Evolutionary conservation across 352 stramenopile species (phyloP).

Genomic region (Thraustochytrium sp.): DNA sequence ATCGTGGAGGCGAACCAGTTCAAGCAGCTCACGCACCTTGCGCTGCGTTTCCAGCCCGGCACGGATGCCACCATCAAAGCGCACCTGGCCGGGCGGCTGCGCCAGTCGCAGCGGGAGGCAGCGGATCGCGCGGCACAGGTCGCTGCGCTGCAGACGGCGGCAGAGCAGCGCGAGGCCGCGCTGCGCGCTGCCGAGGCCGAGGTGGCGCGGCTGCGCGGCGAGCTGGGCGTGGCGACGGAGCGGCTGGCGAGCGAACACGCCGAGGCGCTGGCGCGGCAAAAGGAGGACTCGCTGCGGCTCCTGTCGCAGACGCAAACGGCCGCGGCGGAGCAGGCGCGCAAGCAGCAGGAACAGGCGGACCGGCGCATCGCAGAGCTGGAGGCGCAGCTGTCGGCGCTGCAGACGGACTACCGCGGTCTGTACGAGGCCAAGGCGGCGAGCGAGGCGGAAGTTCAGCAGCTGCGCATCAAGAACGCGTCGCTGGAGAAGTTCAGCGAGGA

Average conservation of each 20-base stretch:
- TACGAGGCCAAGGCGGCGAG: slow-evolving; percentile 29
- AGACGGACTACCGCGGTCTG: slow-evolving; percentile 15
- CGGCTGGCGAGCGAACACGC: background rate
- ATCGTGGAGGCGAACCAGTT: slow-evolving; percentile 89
- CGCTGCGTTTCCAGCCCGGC: slow-evolving; percentile 70
- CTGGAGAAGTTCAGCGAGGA: slow-evolving; percentile 33
- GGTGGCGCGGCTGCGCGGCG: background rate
- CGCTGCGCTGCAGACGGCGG: background rate
- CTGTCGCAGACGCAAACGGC: slow-evolving; percentile 34
- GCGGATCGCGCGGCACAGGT: background rate
- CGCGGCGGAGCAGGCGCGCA: slow-evolving; percentile 15
- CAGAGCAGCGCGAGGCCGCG: background rate
- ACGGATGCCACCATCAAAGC: slow-evolving; percentile 79
- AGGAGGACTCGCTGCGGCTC: slow-evolving; percentile 17
- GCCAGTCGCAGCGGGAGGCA: slow-evolving; percentile 63
- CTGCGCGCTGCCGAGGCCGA: background rate
- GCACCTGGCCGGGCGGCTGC: slow-evolving; percentile 76
- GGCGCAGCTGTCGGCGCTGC: background rate
- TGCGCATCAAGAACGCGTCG: background rate
- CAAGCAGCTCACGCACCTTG: slow-evolving; percentile 87
- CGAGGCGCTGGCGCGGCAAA: slow-evolving; percentile 15
- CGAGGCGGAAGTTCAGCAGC: background rate
- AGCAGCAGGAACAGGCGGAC: slow-evolving; percentile 32
- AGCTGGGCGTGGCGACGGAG: background rate
- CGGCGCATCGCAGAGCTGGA: slow-evolving; percentile 15